phyloP scores from a whole-genome alignment of 2,329 filamentous ascomycete species.

The Allantophomopsis cytisporea region DNA sequence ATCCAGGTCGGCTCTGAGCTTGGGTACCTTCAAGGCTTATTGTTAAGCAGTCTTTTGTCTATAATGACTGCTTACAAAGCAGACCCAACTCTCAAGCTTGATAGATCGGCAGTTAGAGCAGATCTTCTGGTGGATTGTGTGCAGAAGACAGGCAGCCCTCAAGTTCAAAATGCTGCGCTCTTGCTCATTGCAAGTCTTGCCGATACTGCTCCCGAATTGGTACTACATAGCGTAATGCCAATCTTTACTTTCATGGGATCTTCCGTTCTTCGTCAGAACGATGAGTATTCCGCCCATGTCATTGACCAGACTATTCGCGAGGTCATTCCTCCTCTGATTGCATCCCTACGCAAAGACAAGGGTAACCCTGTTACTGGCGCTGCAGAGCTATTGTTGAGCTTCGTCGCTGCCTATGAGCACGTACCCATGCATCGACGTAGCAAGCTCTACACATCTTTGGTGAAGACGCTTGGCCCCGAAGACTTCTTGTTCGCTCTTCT shows the following conservation, averaged over 20 bases:
- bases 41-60: constrained; percentile 67
- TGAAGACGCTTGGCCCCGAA: constrained; percentile 70
- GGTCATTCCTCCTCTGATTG: constrained; percentile 83
- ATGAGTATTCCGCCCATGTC: constrained; percentile 94
- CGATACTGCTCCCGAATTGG: constrained; percentile 75
- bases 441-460: constrained; percentile 70
- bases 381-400: constrained; percentile 85
- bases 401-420: constrained; percentile 92
- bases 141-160: constrained; percentile 78
- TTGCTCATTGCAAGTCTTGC: constrained; percentile 80
- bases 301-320: constrained; percentile 91
- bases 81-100: constrained; percentile 48
- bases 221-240: constrained; percentile 96
- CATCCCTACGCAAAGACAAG: constrained; percentile 69
- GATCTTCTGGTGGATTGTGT: constrained; percentile 92
- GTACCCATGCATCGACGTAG: constrained; percentile 78
- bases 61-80: constrained; percentile 69
- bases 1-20: constrained; percentile 72
- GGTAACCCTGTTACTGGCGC: constrained; percentile 68
- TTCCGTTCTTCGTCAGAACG: constrained; percentile 80
- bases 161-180: constrained; percentile 85
- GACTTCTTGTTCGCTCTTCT: constrained; percentile 83
- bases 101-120: constrained; percentile 68
- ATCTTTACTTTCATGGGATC: constrained; percentile 98
- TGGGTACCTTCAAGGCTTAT: constrained; percentile 77